Evolutionary conservation across 352 stramenopile species (phyloP), one percentile per base, ranked within the genome.

Genomic region (Pythium chondricola): DNA sequence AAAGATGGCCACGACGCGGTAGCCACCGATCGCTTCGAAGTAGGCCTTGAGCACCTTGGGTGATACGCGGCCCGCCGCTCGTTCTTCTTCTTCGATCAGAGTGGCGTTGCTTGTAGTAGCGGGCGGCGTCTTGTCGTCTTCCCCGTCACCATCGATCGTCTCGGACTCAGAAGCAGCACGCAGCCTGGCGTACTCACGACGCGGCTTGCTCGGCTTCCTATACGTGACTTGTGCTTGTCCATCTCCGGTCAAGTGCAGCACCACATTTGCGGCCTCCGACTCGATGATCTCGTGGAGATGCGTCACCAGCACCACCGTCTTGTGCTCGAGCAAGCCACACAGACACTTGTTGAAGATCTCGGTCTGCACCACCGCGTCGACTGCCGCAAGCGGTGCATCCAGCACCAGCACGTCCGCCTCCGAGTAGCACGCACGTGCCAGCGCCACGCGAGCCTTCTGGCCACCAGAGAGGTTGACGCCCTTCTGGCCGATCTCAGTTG

Each of bases 401-500:
- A 99, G 60, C 7, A 98, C 51, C 56, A 85, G 88, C 13, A 86
- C 30, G 21, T 65, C 67, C 1, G 72, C 62, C 13, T 89, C 68
- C n/a, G 63, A 63, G 42, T 93, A 93, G 39, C 76, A 86, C 26
- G 81, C 71, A 32, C 84, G 71, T 16, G 82, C 84, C 3, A 93
- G 45, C 9, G 58, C 48, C 9, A 95, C 63, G 9, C 83, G 63
- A 16, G 76, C 78, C 68, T 97, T 96, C 65, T 98, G 93, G 1
- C 94, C 95, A 32, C 94, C 95, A 3, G 70, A 96, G 16, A 99
- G 56, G 54, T 96, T 98, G 14, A 98, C 80, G 4, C 96, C 96
- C 22, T 94, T 95, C 59, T 98, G 88, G 6, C 94, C 95, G 55
- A 98, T 98, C 61, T 98, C 93, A 0, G 91, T 98, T 51, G 64